phyloP scores from a whole-genome alignment of 768 basidiomycete genomes.

The Collybia nuda region DNA sequence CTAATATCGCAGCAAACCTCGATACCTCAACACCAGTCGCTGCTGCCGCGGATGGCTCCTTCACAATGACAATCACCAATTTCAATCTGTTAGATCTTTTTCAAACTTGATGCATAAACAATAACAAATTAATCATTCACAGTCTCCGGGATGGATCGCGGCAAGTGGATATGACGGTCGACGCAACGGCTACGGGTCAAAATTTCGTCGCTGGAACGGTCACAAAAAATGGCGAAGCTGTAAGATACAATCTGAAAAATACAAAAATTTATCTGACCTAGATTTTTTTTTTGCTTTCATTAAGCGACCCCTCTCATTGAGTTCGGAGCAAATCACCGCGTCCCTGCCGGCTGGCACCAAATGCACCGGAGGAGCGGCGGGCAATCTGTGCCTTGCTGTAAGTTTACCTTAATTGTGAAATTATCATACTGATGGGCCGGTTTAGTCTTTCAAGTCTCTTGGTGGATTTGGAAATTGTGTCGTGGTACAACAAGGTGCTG shows the following conservation, averaged over 20 bases:
- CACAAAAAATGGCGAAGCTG: conserved; percentile 45
- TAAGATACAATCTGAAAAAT: conserved; percentile 21
- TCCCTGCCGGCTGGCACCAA: conserved; percentile 46
- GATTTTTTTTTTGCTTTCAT: not conserved
- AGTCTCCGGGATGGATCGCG: conserved; percentile 50
- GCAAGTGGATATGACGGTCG: conserved; percentile 42
- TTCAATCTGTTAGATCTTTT: conserved; percentile 40
- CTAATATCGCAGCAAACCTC: conserved; percentile 38
- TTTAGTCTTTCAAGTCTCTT: conserved; percentile 43
- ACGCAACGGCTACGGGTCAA: conserved; percentile 41
- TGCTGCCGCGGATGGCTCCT: conserved; percentile 40
- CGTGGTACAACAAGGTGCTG: conserved; percentile 38
- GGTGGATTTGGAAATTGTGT: conserved; percentile 57
- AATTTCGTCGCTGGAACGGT: conserved; percentile 37
- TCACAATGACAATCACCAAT: conserved; percentile 39
- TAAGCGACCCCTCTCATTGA: conserved; percentile 36
- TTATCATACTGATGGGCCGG: not conserved
- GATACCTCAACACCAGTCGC: conserved; percentile 35
- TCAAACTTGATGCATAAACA: not conserved
- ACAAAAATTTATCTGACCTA: not conserved
- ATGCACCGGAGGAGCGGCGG: conserved; percentile 46
- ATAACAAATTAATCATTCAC: not conserved
- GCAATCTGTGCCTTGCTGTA: conserved; percentile 49
- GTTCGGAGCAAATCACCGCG: conserved; percentile 40
- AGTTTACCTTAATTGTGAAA: not conserved